These are phyloP conservation scores for Hanseniaspora valbyensis DNA, from an alignment of 805 yeast species.

Conservation along the genomic window DNA sequence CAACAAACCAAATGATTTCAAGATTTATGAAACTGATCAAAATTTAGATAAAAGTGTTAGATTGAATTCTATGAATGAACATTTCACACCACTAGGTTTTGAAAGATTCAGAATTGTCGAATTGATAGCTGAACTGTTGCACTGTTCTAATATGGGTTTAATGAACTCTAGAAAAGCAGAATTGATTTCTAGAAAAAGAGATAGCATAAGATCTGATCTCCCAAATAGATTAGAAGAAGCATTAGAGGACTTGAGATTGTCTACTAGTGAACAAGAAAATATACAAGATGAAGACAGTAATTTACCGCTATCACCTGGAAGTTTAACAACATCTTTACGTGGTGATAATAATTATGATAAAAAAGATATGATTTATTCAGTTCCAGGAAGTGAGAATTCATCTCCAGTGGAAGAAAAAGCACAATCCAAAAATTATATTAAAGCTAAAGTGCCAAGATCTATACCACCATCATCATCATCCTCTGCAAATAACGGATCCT, in stretches of 20 bases:
- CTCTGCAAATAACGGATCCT: too few species aligned
- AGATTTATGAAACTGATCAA: slow-evolving; percentile 18
- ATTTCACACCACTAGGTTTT: slow-evolving; percentile 67
- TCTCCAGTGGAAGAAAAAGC: not conserved
- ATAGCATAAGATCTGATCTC: slow-evolving; percentile 49
- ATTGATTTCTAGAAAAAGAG: slow-evolving; percentile 56
- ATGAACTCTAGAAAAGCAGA: slow-evolving; percentile 70
- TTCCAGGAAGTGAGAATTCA: not conserved
- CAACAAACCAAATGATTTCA: slow-evolving; percentile 14
- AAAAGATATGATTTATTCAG: slow-evolving; percentile 25
- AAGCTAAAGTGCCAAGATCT: slow-evolving; percentile 5
- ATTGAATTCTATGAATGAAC: slow-evolving; percentile 53
- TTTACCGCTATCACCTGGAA: slow-evolving; percentile 18
- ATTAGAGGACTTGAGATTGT: slow-evolving; percentile 24
- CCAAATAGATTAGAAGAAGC: slow-evolving; percentile 30
- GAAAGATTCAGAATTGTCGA: slow-evolving; percentile 86
- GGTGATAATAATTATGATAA: slow-evolving; percentile 11
- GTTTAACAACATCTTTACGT: slow-evolving; percentile 2
- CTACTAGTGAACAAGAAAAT: slow-evolving; percentile 13
- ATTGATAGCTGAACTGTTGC: slow-evolving; percentile 83
- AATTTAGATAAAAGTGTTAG: slow-evolving; percentile 23
- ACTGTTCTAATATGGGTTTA: slow-evolving; percentile 94
- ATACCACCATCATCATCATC: slow-evolving; percentile 4
- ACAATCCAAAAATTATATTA: not conserved
- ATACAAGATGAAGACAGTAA: slow-evolving; percentile 1